phyloP scores from a whole-genome alignment of 805 yeast genomes.

The Metschnikowia drakensbergensis region DNA sequence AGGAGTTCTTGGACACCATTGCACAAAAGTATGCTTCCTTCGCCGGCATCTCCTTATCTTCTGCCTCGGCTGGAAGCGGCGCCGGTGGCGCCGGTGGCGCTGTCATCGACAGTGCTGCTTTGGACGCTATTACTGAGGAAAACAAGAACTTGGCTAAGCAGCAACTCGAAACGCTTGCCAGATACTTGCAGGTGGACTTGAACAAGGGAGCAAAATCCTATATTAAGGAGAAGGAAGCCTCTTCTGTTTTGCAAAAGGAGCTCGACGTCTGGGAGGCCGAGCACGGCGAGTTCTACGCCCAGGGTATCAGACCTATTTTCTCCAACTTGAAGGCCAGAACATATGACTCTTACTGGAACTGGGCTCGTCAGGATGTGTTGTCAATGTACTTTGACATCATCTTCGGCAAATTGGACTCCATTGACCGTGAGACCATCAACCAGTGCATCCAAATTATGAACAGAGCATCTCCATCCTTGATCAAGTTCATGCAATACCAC shows the following conservation, averaged over 20 bases:
- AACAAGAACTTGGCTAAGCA: constrained; percentile 68
- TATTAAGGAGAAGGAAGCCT: constrained; percentile 79
- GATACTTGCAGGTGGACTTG: constrained; percentile 89
- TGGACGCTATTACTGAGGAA: constrained; percentile 75
- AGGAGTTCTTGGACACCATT: constrained; percentile 75
- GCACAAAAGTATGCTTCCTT: constrained; percentile 82
- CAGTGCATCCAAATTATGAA: constrained; percentile 98
- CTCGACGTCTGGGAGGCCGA: constrained; percentile 82
- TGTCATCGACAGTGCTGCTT: constrained; percentile 91
- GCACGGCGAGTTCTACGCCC: constrained; percentile 88
- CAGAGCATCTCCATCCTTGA: constrained; percentile 88
- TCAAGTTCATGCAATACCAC: constrained; percentile 93
- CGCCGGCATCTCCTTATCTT: constrained; percentile 72
- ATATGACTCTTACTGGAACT: constrained; percentile 98
- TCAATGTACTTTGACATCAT: constrained; percentile 93
- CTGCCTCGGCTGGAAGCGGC: constrained; percentile 56
- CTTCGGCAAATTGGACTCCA: constrained; percentile 84
- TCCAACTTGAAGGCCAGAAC: constrained; percentile 91
- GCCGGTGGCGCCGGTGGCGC: constrained; percentile 73
- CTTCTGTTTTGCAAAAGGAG: constrained; percentile 78
- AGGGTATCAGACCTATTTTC: constrained; percentile 87
- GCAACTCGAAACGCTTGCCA: constrained; percentile 86
- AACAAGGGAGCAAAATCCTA: constrained; percentile 85
- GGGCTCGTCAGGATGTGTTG: constrained; percentile 98
- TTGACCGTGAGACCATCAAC: constrained; percentile 93